Base-by-base conservation (phyloP, 2,329 filamentous ascomycete genomes). In the Fusarium oxysporum region DNA sequence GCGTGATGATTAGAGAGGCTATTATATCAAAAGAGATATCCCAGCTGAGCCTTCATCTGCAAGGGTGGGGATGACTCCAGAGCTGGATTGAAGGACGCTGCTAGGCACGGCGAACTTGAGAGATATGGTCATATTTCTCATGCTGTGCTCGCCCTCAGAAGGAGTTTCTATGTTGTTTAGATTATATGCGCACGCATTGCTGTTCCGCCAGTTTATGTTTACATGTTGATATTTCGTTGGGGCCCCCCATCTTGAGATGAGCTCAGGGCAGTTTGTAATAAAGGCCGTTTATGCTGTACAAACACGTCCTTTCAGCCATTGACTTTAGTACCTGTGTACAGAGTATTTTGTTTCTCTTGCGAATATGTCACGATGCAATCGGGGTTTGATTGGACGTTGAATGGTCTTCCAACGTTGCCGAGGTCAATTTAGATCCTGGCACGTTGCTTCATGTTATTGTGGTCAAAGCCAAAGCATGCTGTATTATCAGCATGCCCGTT, bases 1-100 rank as follows among this genome's bases (percentile, higher is more conserved):
- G 48, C 72, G 73, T 40, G 72, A 75, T 16, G 70, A 73, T 23
- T 73, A 56, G 66, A 45, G 37, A 41, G 19, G 9, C 8, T 40
- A 14, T 38, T 25, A 33, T 32, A 28, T 45, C 9, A 41, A 53
- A 59, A 45, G 48, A 51, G 55, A 33, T 30, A 23, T 28, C 19
- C 14, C 41, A 35, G 41, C 17, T 14, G 58, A 37, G 43, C 30
- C 30, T 40, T 37, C 25, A 25, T 38, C 35, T 45, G 37, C 35
- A 32, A 35, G 56, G 54, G 38, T 41, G 23, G 32, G 14, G 23
- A 17, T n/a, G 54, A 14, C 48, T 71, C 51, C n/a, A 50, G 41
- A 9, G 23, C 41, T 50, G 58, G 33, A n/a, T 30, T 30, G n/a
- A n/a, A 37, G 32, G n/a, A 35, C 37, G 25, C 25, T 44, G 17